These are phyloP conservation scores for Cardamine chenopodiifolia DNA, from an alignment of 345 rosid species.

Conservation along the genomic window DNA sequence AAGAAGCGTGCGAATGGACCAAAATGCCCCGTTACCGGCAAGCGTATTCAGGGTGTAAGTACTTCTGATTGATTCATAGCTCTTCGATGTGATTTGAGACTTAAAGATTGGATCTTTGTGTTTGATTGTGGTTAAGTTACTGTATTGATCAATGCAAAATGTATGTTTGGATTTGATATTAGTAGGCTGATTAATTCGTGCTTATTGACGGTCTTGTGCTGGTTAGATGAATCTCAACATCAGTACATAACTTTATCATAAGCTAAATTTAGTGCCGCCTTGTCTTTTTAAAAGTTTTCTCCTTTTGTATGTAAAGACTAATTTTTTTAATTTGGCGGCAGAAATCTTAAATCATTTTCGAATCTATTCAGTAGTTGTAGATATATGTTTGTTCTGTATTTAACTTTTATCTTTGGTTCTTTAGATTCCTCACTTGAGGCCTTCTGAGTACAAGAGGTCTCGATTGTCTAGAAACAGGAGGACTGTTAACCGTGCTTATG, in stretches of 20 bases:
- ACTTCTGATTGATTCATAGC: neutral
- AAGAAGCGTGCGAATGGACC: conserved; percentile 91
- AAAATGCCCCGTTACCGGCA: conserved; percentile 86
- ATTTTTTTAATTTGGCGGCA: conserved; percentile 26
- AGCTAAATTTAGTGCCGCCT: conserved; percentile 50
- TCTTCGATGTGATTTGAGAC: neutral
- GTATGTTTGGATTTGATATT: neutral
- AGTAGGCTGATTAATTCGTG: conserved; percentile 22
- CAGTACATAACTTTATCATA: conserved; percentile 58
- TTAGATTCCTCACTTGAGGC: conserved; percentile 91
- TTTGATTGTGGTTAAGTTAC: neutral
- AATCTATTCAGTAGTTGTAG: neutral
- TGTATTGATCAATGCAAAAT: neutral
- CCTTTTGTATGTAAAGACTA: conserved; percentile 12
- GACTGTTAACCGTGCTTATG: conserved; percentile 89
- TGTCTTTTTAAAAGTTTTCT: conserved; percentile 22
- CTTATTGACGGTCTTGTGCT: conserved; percentile 63
- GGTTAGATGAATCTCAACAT: conserved; percentile 33
- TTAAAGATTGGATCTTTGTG: neutral
- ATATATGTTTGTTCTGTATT: neutral
- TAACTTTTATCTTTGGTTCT: neutral
- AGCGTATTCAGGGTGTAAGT: conserved; percentile 92
- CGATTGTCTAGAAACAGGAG: conserved; percentile 73
- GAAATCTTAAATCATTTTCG: neutral
- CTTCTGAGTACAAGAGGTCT: conserved; percentile 84